Base-by-base conservation (phyloP, 192 early-diverging fungal genomes). In the Phlyctochytrium arcticum region DNA sequence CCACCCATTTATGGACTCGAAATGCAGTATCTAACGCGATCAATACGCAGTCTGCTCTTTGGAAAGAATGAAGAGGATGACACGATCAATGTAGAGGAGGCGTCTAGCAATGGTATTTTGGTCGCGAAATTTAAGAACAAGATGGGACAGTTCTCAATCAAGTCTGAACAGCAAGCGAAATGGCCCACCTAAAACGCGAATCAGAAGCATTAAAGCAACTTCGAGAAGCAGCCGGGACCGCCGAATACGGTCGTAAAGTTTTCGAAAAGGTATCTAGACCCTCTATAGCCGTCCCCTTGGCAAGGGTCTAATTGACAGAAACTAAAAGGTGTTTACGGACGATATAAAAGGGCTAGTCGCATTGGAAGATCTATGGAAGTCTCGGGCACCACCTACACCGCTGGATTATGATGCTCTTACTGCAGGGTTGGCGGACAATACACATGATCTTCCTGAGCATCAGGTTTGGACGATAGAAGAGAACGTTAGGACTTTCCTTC, bases 301-400 rank as follows among this genome's bases (percentile, higher is more conserved):
- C n/a, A n/a, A n/a, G n/a, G n/a, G n/a, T n/a, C n/a, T 12, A 47
- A 6, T 1, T 60, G n/a, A 33, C 1, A 36, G n/a, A 46, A 7
- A 54, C n/a, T n/a, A n/a, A 17, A 88, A 97, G 79, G 88, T 98
- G 19, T 99, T 95, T 71, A 62, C 48, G 15, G 60, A 71, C 10
- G 97, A 99, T 61, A 86, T 98, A 46, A 66, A 82, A 8, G 81
- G 93, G 3, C 79, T 98, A 24, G 48, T 93, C 36, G 73, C 67
- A 2, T 93, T 94, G 92, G 80, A 89, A 36, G 91, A 93, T 15
- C 87, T 97, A 85, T 97, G 95, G 95, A 87, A 84, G 54, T 78
- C 64, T 69, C 82, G 93, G 6, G 74, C 69, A 8, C 70, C 79
- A 6, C 97, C 97, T 6, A 78, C 54, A 1, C 87, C 88, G 5